Conservation (phyloP, 768 basidiomycete genomes). For the Lactarius sp. region DNA sequence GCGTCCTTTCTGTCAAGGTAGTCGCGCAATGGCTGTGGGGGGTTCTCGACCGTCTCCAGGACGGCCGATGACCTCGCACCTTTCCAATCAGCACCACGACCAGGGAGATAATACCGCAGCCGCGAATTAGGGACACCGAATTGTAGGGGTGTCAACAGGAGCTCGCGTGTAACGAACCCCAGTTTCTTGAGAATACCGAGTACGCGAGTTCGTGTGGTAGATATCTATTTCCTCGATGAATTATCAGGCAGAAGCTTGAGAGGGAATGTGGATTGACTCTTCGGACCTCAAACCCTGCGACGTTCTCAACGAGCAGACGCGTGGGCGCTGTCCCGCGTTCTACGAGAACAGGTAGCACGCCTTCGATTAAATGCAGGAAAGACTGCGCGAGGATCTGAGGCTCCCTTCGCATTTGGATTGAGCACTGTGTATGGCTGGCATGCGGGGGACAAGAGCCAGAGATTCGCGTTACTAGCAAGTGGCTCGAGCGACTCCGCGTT, state of each 20-base stretch:
- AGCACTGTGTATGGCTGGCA: constrained; percentile 83
- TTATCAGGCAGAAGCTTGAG: neutral
- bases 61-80: too few relatives aligned
- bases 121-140: constrained; percentile 81
- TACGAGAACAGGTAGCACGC: constrained; percentile 57
- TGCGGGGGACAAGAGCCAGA: constrained; percentile 79
- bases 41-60: too few relatives aligned
- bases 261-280: neutral
- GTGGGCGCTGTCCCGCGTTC: constrained; percentile 44
- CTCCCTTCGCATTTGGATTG: constrained; percentile 67
- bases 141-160: constrained; percentile 70
- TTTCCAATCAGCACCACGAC: too few relatives aligned
- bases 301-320: constrained; percentile 70
- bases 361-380: constrained; percentile 66
- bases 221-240: constrained; percentile 42
- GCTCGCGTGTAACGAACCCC: constrained; percentile 55
- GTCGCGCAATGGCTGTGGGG: constrained; percentile 29
- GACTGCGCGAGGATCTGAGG: constrained; percentile 67
- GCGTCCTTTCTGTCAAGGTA: constrained; percentile 40
- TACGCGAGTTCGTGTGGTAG: constrained; percentile 56
- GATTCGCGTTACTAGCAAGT: constrained; percentile 48
- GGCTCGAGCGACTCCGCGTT: constrained; percentile 42
- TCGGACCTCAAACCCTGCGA: constrained; percentile 74
- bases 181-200: constrained; percentile 47
- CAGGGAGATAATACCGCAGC: too few relatives aligned